A percentile compares a stretch with the other conserved stretches of the same genome.
Conservation (phyloP, 2,329 filamentous ascomycete species). For the Colletotrichum simmondsii region DNA sequence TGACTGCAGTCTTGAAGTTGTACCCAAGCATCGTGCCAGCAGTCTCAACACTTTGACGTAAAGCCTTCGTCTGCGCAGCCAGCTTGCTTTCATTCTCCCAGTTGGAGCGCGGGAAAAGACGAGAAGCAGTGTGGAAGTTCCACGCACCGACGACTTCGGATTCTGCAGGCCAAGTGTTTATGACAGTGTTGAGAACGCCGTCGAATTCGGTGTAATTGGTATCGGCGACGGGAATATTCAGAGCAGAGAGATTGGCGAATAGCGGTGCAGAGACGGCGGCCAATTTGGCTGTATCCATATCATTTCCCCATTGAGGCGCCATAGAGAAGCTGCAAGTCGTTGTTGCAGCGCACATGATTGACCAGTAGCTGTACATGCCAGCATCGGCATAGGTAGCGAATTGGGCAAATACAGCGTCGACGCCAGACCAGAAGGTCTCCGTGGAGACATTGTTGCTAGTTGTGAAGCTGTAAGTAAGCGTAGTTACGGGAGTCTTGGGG, state of each 20-base stretch:
- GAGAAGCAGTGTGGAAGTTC: conserved; percentile 30
- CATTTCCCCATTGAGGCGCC: conserved; percentile 28
- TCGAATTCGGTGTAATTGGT: conserved; percentile 45
- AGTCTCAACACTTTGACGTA: conserved; percentile 34
- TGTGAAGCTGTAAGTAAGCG: conserved; percentile 40
- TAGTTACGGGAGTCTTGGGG: conserved; percentile 46
- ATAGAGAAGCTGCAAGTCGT: conserved; percentile 43
- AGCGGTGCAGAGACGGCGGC: conserved; percentile 47
- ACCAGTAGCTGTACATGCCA: conserved; percentile 49
- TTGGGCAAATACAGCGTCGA: conserved; percentile 42
- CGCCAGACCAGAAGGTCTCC: conserved; percentile 45
- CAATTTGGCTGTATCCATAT: conserved; percentile 44
- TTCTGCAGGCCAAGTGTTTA: conserved; percentile 38
- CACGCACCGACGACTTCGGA: conserved; percentile 33
- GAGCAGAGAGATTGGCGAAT: conserved; percentile 38
- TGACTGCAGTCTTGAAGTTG: conserved; percentile 37
- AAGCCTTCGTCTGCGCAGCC: conserved; percentile 36
- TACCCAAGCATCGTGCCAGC: conserved; percentile 30
- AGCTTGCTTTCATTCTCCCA: conserved; percentile 37
- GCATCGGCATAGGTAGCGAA: conserved; percentile 48
- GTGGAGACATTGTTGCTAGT: conserved; percentile 40
- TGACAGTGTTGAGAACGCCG: conserved; percentile 35
- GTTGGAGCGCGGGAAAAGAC: conserved; percentile 38
- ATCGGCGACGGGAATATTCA: conserved; percentile 40
- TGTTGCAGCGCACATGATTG: conserved; percentile 9